Evolutionary conservation across 257 asterid genomes (phyloP), one percentile per base, ranked within the genome.

Genomic region (Nicotiana attenuata): DNA sequence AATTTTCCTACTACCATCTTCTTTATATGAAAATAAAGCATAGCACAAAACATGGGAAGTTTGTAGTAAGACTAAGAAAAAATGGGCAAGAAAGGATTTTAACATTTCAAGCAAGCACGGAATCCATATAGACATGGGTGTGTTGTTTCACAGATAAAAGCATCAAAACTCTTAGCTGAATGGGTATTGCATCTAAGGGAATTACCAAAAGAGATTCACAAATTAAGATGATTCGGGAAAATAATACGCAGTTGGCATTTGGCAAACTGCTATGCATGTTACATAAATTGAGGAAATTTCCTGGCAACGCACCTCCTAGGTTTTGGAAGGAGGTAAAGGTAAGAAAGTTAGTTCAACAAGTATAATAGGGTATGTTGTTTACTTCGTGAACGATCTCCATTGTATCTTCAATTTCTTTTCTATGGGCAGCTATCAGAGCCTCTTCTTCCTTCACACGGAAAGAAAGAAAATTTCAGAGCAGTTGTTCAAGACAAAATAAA

Each of bases 361-460:
- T 19, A n/a, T 19, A 3, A 71, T 4, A 10, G 35, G 57, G 22
- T 1, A 13, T 71, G 85, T 53, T 60, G 85, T 87, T 88, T 87
- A 91, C 99, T 87, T 94, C 99, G 59, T 28, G 29, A 28, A 28
- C 98, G 66, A 94, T 94, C 93, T 96, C 97, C 97, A 91, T 92
- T 65, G 98, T 96, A 77, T 96, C 98, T 89, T 96, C 98, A 69
- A 96, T 96, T 91, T 94, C 95, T 86, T 93, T 96, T 66, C 97
- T 89, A 78, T 96, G 98, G 80, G 98, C 97, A 65, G 97, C 94
- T 85, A 94, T 88, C 81, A 94, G 93, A 78, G 99, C 97, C 86
- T 92, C 98, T 83, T 96, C 98, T 84, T 96, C 98, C 98, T 96
- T 82, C 81, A 85, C 38, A 85, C 20, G 80, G 59, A 61, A 64